phyloP scores from a whole-genome alignment of 805 yeast species.

The Candida ortonii region DNA sequence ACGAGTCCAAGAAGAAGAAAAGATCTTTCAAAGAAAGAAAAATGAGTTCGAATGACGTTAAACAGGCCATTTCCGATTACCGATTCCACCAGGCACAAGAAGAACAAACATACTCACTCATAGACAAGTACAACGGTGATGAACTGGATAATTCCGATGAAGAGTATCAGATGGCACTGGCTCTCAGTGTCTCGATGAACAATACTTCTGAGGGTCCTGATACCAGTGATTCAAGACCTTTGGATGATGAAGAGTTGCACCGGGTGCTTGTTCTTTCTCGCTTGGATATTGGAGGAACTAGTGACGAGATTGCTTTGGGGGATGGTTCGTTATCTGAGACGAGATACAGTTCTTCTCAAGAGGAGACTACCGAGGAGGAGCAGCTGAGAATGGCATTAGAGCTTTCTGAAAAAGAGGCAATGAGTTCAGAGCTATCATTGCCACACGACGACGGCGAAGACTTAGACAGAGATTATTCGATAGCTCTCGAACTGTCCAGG shows the following conservation, averaged over 20 bases:
- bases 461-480: constrained; percentile 13
- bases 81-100: constrained; percentile 27
- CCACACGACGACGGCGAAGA: constrained; percentile 5
- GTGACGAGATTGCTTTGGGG: constrained; percentile 1
- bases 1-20: constrained; percentile 16
- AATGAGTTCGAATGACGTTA: constrained; percentile 30
- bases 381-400: constrained; percentile 23
- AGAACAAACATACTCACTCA: constrained; percentile 22
- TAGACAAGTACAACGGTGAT: constrained; percentile 48
- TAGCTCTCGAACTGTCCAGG: constrained; percentile 18
- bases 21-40: constrained; percentile 26
- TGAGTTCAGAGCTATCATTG: constrained; percentile 2
- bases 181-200: constrained; percentile 35
- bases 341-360: background rate
- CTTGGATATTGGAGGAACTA: constrained; percentile 6
- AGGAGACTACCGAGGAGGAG: constrained; percentile 8
- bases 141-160: constrained; percentile 38
- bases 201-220: constrained; percentile 5
- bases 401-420: constrained; percentile 18
- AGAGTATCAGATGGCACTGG: constrained; percentile 41
- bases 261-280: constrained; percentile 19
- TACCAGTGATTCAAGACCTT: too few relatives aligned
- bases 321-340: background rate
- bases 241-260: constrained; percentile 34
- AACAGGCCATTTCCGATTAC: constrained; percentile 34